Evolutionary conservation across 2,329 filamentous ascomycete species (phyloP), one percentile per base, ranked within the genome.

Genomic region (Fusarium scirpi): DNA sequence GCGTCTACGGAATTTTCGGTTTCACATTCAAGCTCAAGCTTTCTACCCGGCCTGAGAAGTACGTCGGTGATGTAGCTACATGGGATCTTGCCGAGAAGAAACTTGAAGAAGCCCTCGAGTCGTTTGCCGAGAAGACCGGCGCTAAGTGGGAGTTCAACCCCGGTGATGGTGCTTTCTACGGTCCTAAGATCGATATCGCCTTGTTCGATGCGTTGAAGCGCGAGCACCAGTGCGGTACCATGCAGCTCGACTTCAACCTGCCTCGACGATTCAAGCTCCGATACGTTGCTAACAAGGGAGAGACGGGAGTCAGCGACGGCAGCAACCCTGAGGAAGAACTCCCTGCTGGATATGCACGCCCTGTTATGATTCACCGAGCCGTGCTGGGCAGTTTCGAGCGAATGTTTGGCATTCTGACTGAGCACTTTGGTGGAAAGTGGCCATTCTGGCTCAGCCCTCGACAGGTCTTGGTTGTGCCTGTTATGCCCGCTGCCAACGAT

Each of bases 181-280:
- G 96, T 3, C 96, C 96, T 54, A 99, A 99, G 88, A 97, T 98
- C 75, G 96, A 99, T 76, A 96, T 99, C 77, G 97, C 93, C 67
- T 94, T 99, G 77, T 91, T 90, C 54, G 95, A 98, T 81, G 93
- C 93, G 47, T 85, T 98, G 72, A 90, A 90, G 81, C 89, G 94
- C 79, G 93, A 81, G 58, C 78, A 79, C 68, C 80, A 82, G 74
- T 82, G 80, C 68, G 80, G 95, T 74, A 98, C 95, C 15, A 97
- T 98, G 73, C 95, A 98, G 83, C 92, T 97, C 78, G 94, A 94
- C 80, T 98, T 98, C 82, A 92, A 93, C 77, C 88, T 98, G 62
- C 80, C 80, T 32, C 75, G 76, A 62, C 78, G 80, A 44, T 82
- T 82, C 77, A 81, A 82, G 76, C 78, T 82, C 20, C 78, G 80